Evolutionary conservation across 2,329 filamentous ascomycete genomes (phyloP).

Genomic region (Aspergillus ustus): DNA sequence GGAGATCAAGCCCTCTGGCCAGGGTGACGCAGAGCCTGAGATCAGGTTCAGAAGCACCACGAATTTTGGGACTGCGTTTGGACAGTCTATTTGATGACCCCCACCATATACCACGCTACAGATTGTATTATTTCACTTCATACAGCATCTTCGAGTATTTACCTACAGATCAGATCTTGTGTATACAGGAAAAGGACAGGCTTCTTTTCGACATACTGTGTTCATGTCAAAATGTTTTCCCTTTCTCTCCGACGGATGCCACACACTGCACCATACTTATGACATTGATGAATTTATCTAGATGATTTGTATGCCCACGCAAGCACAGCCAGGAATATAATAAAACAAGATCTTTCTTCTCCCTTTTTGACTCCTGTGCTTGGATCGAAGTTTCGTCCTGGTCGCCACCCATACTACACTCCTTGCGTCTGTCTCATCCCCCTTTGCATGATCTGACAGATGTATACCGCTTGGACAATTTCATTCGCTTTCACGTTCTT

Average conservation of each 20-base stretch:
- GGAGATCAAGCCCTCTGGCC: slow-evolving; percentile 28
- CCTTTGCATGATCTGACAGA: neutral
- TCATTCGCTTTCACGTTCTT: neutral
- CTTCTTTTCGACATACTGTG: slow-evolving; percentile 14
- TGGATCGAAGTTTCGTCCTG: neutral
- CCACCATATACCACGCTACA: slow-evolving; percentile 9
- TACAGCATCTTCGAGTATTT: neutral
- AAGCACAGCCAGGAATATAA: neutral
- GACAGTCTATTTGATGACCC: slow-evolving; percentile 27
- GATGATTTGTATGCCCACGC: slow-evolving; percentile 8
- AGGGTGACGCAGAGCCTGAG: slow-evolving; percentile 39
- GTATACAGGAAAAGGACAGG: neutral
- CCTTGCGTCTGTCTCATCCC: slow-evolving; percentile 10
- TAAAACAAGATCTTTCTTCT: neutral
- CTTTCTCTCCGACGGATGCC: slow-evolving; percentile 12
- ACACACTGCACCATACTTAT: slow-evolving; percentile 3
- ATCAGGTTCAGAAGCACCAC: slow-evolving; percentile 50
- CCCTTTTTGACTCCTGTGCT: neutral
- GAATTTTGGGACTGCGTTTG: slow-evolving; percentile 55
- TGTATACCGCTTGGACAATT: neutral
- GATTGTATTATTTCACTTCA: slow-evolving; percentile 13
- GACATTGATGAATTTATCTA: slow-evolving; percentile 1
- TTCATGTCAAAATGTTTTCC: neutral
- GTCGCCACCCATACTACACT: neutral
- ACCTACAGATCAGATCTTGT: slow-evolving; percentile 17